phyloP scores from a whole-genome alignment of 768 basidiomycete genomes.

The Hygrophorus russula region DNA sequence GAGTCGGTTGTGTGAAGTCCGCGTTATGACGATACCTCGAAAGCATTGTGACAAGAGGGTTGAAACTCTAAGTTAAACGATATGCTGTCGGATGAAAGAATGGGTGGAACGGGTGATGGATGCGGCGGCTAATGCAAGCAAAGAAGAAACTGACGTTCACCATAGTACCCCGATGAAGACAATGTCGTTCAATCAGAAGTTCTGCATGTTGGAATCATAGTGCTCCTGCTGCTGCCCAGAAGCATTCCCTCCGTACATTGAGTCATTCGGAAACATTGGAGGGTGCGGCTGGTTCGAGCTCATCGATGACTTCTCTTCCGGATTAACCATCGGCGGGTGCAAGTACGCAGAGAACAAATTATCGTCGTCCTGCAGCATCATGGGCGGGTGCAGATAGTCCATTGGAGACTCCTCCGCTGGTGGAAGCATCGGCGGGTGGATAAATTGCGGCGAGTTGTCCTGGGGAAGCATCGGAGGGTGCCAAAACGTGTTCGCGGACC shows the following conservation, averaged over 20 bases:
- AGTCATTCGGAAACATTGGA: constrained; percentile 9
- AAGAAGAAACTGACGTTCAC: neutral
- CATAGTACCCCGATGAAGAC: neutral
- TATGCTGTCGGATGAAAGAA: neutral
- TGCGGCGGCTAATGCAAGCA: neutral
- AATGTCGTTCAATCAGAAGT: constrained; percentile 1
- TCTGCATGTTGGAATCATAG: constrained; percentile 5
- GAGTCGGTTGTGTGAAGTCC: neutral
- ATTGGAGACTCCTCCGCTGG: constrained; percentile 49
- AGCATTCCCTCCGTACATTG: neutral
- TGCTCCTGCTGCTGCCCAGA: neutral
- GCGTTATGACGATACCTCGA: neutral
- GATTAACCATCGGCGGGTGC: constrained; percentile 33
- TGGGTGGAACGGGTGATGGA: neutral
- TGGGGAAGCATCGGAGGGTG: constrained; percentile 67
- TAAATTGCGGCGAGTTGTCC: constrained; percentile 41
- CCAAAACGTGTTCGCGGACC: constrained; percentile 59
- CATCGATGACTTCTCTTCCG: constrained; percentile 19
- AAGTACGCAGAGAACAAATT: constrained; percentile 38
- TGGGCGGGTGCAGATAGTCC: constrained; percentile 61
- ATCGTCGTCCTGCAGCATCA: constrained; percentile 57
- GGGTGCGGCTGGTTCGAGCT: constrained; percentile 4
- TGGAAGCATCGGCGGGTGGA: constrained; percentile 65
- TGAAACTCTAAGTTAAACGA: neutral
- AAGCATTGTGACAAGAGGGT: neutral